Evolutionary conservation across 495 filamentous ascomycete genomes (phyloP).

Genomic region (Aspergillus avenaceus): DNA sequence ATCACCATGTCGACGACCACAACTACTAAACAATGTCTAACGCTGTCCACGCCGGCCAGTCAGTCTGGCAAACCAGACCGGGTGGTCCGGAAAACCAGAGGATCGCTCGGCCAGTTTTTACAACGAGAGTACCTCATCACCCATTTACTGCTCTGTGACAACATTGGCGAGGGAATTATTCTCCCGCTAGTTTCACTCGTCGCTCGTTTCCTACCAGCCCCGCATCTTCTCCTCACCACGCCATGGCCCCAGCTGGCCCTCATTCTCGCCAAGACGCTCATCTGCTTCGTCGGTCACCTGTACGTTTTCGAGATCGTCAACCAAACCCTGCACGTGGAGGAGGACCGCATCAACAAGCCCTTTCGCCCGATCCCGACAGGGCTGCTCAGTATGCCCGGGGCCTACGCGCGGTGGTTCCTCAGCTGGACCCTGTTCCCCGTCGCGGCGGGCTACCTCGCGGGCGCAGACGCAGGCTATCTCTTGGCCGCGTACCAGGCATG

Average conservation of each 20-base stretch:
- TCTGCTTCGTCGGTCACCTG: slow-evolving; percentile 2
- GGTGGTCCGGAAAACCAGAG: background rate
- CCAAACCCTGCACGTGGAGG: slow-evolving; percentile 12
- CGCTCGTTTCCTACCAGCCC: background rate
- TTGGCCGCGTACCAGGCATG: slow-evolving; percentile 13
- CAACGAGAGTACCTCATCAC: background rate
- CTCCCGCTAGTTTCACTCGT: background rate
- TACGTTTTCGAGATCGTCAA: slow-evolving; percentile 20
- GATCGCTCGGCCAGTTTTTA: background rate
- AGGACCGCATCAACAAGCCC: slow-evolving; percentile 20
- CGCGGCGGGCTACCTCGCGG: slow-evolving; percentile 1
- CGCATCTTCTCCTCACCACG: background rate
- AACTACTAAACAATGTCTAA: too few species aligned
- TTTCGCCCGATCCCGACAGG: slow-evolving; percentile 17
- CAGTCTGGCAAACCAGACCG: background rate
- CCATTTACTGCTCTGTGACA: background rate
- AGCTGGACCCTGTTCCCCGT: slow-evolving; percentile 2
- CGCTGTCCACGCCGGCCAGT: background rate
- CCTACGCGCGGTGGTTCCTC: slow-evolving; percentile 10
- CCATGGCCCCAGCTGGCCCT: background rate
- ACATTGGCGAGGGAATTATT: background rate
- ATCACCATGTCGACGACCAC: too few species aligned
- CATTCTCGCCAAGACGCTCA: background rate
- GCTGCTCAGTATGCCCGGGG: slow-evolving; percentile 4
- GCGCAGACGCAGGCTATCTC: slow-evolving; percentile 1